phyloP scores from a whole-genome alignment of 495 filamentous ascomycete species.

The Xylaria grammica region DNA sequence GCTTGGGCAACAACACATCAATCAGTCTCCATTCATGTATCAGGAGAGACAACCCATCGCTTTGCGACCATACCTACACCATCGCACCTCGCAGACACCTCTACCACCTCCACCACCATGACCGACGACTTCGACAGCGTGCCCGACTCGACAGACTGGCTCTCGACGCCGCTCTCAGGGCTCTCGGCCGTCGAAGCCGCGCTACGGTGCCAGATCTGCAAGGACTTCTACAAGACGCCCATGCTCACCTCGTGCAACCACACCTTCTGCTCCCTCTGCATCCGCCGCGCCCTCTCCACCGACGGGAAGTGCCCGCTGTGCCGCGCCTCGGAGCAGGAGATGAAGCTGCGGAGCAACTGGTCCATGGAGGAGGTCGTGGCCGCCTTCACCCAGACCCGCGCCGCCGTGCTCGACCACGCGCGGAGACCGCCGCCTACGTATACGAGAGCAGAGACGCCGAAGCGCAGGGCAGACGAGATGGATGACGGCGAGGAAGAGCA shows the following conservation, averaged over 20 bases:
- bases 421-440: slow-evolving; percentile 40
- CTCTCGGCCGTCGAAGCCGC: slow-evolving; percentile 81
- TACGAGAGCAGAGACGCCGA: slow-evolving; percentile 35
- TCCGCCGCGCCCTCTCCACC: slow-evolving; percentile 77
- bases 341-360: slow-evolving; percentile 82
- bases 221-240: slow-evolving; percentile 92
- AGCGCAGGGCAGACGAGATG: slow-evolving; percentile 56
- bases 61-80: no score
- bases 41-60: no score
- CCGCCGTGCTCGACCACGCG: slow-evolving; percentile 65
- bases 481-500: slow-evolving; percentile 25
- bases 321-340: slow-evolving; percentile 74
- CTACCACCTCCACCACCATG: slow-evolving; percentile 2
- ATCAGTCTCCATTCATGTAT: no score
- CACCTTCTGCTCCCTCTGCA: slow-evolving; percentile 96
- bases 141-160: slow-evolving; percentile 92
- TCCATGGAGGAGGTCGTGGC: slow-evolving; percentile 84
- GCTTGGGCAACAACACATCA: no score
- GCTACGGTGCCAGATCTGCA: slow-evolving; percentile 94
- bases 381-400: slow-evolving; percentile 69
- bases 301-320: slow-evolving; percentile 90
- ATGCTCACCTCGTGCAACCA: slow-evolving; percentile 95
- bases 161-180: slow-evolving; percentile 72
- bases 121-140: slow-evolving; percentile 58
- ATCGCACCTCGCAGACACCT: no score